phyloP scores from a whole-genome alignment of 257 asterid species.

The Euphrasia confusa region DNA sequence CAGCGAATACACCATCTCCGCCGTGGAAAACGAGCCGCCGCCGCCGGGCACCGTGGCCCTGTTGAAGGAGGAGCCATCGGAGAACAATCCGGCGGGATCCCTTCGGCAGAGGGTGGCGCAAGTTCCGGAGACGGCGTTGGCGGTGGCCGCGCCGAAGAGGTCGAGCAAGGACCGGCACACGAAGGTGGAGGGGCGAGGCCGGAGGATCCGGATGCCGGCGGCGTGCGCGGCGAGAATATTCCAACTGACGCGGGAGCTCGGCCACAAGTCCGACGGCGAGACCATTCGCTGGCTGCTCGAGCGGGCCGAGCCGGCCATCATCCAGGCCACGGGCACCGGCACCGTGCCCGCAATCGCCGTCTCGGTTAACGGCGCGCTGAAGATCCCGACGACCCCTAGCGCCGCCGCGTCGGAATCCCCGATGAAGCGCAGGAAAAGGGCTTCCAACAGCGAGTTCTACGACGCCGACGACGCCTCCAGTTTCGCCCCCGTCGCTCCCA shows the following conservation, averaged over 20 bases:
- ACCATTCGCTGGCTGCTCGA: constrained; percentile 37
- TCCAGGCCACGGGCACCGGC: constrained; percentile 31
- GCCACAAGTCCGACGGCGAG: constrained; percentile 32
- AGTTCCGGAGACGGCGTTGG: neutral
- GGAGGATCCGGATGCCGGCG: constrained; percentile 30
- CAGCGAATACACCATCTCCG: neutral
- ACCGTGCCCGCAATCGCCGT: constrained; percentile 22
- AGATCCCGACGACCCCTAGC: neutral
- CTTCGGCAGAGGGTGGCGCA: neutral
- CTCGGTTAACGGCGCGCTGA: neutral
- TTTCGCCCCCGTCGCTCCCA: constrained; percentile 65
- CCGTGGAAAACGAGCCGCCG: neutral
- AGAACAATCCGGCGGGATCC: neutral
- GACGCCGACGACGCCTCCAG: constrained; percentile 44
- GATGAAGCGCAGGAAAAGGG: constrained; percentile 43
- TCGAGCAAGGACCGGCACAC: constrained; percentile 25
- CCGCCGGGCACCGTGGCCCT: neutral
- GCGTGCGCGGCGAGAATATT: constrained; percentile 30
- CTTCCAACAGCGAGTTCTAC: constrained; percentile 44
- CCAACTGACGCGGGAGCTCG: constrained; percentile 34
- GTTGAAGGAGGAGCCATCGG: neutral
- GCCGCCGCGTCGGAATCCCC: constrained; percentile 22
- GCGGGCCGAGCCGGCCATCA: constrained; percentile 32
- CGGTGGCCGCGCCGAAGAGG: neutral
- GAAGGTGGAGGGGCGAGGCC: constrained; percentile 34